A percentile compares a stretch with the other conserved stretches of the same genome.
Evolutionary conservation across 176 grass and related monocot species (phyloP).

Genomic region (Triticum monococcum): DNA sequence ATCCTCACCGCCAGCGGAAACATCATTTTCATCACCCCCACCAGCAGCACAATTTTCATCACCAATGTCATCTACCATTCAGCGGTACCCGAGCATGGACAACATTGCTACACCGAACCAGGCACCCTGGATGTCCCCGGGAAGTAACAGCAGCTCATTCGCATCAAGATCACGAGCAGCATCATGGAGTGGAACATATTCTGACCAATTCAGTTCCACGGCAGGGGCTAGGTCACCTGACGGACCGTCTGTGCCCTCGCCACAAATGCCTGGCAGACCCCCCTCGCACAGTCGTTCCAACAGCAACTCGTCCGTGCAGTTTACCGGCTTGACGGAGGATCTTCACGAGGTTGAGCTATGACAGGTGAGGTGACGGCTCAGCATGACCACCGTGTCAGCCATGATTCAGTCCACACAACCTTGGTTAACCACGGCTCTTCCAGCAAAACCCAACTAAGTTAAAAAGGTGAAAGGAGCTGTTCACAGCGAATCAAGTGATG

Average conservation of each 20-base stretch:
- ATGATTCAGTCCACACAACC: conserved; percentile 2
- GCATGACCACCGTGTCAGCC: background rate
- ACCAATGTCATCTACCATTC: conserved; percentile 53
- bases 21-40: conserved; percentile 52
- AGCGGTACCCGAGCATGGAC: conserved; percentile 72
- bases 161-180: conserved; percentile 59
- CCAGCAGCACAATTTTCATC: conserved; percentile 49
- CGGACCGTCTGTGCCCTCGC: conserved; percentile 20
- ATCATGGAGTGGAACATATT: conserved; percentile 84
- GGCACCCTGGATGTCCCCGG: conserved; percentile 26
- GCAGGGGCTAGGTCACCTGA: conserved; percentile 27
- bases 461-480: background rate
- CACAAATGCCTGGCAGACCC: conserved; percentile 38
- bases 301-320: conserved; percentile 52
- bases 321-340: conserved; percentile 57
- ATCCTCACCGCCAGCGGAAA: conserved; percentile 40
- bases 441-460: background rate
- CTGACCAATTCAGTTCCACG: conserved; percentile 41
- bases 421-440: background rate
- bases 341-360: conserved; percentile 75
- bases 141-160: conserved; percentile 36
- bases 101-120: conserved; percentile 44
- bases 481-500: background rate
- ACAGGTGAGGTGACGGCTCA: background rate
- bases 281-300: conserved; percentile 27